Evolutionary conservation across 1,139 yeast species (phyloP).

Genomic region (Geotrichum cucujoidarum): DNA sequence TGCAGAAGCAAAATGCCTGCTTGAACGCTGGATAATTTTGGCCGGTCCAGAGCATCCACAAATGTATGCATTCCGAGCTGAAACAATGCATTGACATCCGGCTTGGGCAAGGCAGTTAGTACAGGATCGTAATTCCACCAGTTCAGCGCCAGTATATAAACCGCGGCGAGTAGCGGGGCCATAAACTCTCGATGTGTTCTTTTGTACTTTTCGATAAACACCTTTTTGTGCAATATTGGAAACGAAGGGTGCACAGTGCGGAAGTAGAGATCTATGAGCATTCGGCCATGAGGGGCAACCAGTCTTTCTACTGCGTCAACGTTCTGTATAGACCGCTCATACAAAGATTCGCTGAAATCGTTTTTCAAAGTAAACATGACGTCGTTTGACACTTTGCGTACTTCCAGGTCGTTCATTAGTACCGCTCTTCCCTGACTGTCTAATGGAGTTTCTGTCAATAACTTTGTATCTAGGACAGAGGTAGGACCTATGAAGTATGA

Average conservation of each 20-base stretch:
- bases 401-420: conserved; percentile 33
- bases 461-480: conserved; percentile 35
- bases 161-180: conserved; percentile 44
- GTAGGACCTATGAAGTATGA: conserved; percentile 38
- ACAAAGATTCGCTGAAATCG: conserved; percentile 29
- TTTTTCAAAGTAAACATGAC: conserved; percentile 36
- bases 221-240: conserved; percentile 43
- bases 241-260: conserved; percentile 42
- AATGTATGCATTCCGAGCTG: conserved; percentile 38
- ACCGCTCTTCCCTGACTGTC: conserved; percentile 36
- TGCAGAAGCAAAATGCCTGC: conserved; percentile 43
- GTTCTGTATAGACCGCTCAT: conserved; percentile 29
- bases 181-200: conserved; percentile 45
- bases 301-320: conserved; percentile 40
- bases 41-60: conserved; percentile 40
- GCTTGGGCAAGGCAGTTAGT: conserved; percentile 32
- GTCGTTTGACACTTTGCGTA: conserved; percentile 37
- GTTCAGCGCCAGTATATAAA: conserved; percentile 42
- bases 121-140: conserved; percentile 42
- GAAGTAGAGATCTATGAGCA: conserved; percentile 41
- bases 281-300: conserved; percentile 42
- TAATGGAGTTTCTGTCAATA: conserved; percentile 32
- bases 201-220: conserved; percentile 43
- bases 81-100: conserved; percentile 37
- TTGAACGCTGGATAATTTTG: conserved; percentile 44